Evolutionary conservation across 176 grass and related monocot species (phyloP), one percentile per base, ranked within the genome.

Genomic region (Hordeum marinum): DNA sequence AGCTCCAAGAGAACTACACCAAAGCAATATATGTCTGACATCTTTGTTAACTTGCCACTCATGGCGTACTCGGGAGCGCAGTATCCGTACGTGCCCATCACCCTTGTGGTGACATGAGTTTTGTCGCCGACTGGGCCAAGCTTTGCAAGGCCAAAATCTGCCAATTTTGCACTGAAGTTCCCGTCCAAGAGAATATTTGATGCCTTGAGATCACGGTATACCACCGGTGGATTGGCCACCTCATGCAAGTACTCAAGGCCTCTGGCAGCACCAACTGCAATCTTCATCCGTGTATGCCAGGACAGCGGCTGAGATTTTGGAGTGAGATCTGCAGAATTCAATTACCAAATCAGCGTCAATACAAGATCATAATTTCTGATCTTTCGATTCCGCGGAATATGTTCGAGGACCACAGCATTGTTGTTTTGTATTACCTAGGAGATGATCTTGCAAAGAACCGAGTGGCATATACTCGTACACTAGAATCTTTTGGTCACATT

Each of bases 81-180:
- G 63, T 98, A 98, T 27, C 95, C 95, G 6, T 93, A 98, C 58
- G 90, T 98, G 31, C 95, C 95, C 95, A 98, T 98, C 69, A 95
- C 92, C 82, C 95, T 91, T 57, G 90, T 91, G 81, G 82, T 89
- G 64, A 93, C 92, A 88, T 98, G 90, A 60, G 70, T 93, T 59
- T 90, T 98, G 34, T 98, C 92, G 0, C 92, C 92, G 3, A 87
- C 75, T 0, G 95, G 92, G 26, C 92, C 92, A 32, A 98, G 92
- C 85, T 94, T 94, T 6, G 95, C 92, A 4, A 98, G 90, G 6
- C 95, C 92, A 39, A 98, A 98, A 82, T 98, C 95, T 1, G 92
- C 92, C 41, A 94, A 61, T 80, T 94, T 94, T 26, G 92, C 87
- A 57, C 88, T 89, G 82, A 91, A 94, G 21, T 54, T 68, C 36